These are phyloP conservation scores for Colletotrichum salicis DNA, from an alignment of 2,329 filamentous ascomycete species.

Conservation along the genomic window DNA sequence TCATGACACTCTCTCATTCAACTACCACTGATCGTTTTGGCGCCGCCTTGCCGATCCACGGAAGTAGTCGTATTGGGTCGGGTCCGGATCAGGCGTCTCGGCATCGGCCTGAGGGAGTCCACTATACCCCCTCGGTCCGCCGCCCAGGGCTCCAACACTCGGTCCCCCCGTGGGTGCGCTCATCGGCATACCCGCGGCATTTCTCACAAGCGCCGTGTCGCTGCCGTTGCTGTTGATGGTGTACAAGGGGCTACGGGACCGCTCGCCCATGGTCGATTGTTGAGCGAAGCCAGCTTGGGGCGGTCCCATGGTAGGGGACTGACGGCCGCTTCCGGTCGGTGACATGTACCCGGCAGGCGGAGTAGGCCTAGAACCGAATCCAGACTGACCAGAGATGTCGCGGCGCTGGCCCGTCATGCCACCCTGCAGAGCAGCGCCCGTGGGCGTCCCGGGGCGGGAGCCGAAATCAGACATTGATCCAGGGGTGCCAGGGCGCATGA, in stretches of 20 bases:
- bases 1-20: constrained; percentile 26
- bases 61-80: constrained; percentile 68
- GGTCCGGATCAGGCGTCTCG: constrained; percentile 50
- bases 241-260: constrained; percentile 61
- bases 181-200: constrained; percentile 64
- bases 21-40: constrained; percentile 55
- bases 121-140: constrained; percentile 69
- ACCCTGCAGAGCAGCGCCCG: constrained; percentile 47
- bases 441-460: constrained; percentile 64
- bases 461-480: constrained; percentile 58
- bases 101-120: constrained; percentile 66
- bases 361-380: constrained; percentile 27
- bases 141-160: constrained; percentile 63
- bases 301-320: constrained; percentile 27
- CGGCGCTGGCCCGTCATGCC: constrained; percentile 38
- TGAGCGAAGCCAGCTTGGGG: constrained; percentile 32
- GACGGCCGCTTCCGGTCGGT: constrained; percentile 27
- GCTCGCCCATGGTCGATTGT: constrained; percentile 30
- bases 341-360: constrained; percentile 38
- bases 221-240: constrained; percentile 61
- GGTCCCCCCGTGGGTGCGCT: constrained; percentile 52
- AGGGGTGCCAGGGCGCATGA: constrained; percentile 71
- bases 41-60: constrained; percentile 48
- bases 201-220: constrained; percentile 61
- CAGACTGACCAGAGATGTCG: constrained; percentile 35